A percentile compares a stretch with the other conserved stretches of the same genome.
These are phyloP conservation scores for Zymoseptoria crescenta DNA, from an alignment of 2,329 filamentous ascomycete species.

Conservation along the genomic window DNA sequence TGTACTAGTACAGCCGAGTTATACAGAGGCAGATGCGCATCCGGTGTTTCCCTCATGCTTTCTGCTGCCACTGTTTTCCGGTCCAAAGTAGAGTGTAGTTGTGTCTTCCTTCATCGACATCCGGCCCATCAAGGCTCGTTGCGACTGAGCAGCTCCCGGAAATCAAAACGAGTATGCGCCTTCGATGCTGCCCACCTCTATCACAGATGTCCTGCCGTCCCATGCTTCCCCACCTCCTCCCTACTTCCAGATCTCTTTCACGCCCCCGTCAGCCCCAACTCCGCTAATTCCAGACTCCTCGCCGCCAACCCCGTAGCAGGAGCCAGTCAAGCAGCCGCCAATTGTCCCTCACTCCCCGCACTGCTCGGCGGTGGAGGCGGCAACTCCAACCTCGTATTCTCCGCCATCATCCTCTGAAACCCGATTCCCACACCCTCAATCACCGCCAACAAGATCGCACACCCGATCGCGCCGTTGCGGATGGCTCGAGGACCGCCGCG, in stretches of 20 bases:
- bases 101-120: not conserved
- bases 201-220: not conserved
- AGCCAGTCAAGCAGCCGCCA: slow-evolving; percentile 19
- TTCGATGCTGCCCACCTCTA: not conserved
- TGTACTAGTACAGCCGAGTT: not conserved
- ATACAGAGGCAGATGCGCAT: not conserved
- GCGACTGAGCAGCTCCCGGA: too few relatives aligned
- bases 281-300: slow-evolving; percentile 14
- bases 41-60: not conserved
- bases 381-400: slow-evolving; percentile 70
- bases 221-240: not conserved
- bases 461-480: slow-evolving; percentile 92
- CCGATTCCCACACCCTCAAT: slow-evolving; percentile 97
- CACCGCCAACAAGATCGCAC: slow-evolving; percentile 85
- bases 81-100: not conserved
- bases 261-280: slow-evolving; percentile 18
- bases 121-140: not conserved
- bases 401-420: slow-evolving; percentile 89
- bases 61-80: not conserved
- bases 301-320: slow-evolving; percentile 8
- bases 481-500: slow-evolving; percentile 87
- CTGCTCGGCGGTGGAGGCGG: slow-evolving; percentile 38
- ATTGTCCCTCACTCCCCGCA: slow-evolving; percentile 24
- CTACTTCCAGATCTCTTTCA: not conserved
- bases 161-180: not conserved